Percentiles rank a stretch among this genome's conserved stretches.
Conservation (phyloP, 352 stramenopile genomes). For the Elongisporangium senticosum region DNA sequence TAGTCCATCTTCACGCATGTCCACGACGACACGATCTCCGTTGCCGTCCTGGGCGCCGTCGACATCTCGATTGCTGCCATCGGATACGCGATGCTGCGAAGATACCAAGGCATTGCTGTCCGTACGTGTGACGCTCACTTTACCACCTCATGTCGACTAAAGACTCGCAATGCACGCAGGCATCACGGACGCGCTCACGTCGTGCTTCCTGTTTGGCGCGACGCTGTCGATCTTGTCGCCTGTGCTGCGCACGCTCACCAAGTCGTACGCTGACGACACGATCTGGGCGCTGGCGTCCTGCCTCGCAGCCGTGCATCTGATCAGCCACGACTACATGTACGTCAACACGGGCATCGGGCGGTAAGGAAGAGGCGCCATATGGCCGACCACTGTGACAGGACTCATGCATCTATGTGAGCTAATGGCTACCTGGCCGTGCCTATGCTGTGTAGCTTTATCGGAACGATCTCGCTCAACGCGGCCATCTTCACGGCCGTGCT, state of each 20-base stretch:
- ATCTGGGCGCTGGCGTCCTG: conserved; percentile 83
- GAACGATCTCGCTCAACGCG: conserved; percentile 89
- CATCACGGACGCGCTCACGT: conserved; percentile 46
- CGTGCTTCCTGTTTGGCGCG: conserved; percentile 77
- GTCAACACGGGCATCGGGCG: conserved; percentile 75
- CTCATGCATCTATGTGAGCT: background rate
- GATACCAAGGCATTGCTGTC: conserved; percentile 26
- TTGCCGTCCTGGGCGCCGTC: conserved; percentile 44
- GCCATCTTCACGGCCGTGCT: conserved; percentile 91
- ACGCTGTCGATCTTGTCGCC: conserved; percentile 85
- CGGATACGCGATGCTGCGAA: conserved; percentile 53
- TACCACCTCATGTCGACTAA: background rate
- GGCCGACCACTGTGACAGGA: background rate
- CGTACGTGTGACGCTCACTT: conserved; percentile 19
- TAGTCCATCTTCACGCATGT: conserved; percentile 77
- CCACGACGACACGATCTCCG: conserved; percentile 45
- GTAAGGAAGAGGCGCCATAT: conserved; percentile 17
- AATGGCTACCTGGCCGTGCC: background rate
- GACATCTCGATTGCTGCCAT: conserved; percentile 48
- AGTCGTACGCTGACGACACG: conserved; percentile 89
- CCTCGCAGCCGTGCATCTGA: conserved; percentile 79
- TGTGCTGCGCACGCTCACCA: conserved; percentile 87
- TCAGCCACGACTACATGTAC: conserved; percentile 90
- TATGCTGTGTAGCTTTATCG: conserved; percentile 52
- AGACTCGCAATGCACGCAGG: conserved; percentile 13